Evolutionary conservation across 768 basidiomycete species (phyloP), one percentile per base, ranked within the genome.

Genomic region (Saitozyma podzolica): DNA sequence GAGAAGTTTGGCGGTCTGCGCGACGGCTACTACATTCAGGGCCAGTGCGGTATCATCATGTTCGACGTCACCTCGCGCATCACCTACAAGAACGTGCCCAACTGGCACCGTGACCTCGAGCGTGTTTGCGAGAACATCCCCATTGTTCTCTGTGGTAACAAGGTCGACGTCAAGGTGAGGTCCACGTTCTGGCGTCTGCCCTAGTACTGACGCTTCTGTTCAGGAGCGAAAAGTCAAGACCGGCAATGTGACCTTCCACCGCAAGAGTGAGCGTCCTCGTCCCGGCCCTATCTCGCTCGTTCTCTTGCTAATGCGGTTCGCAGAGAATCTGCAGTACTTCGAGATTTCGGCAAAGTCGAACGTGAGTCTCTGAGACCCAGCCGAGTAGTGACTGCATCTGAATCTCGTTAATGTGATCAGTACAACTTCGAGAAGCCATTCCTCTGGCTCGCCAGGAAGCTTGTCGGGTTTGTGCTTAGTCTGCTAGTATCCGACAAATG

Each of bases 351-450:
- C 96, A 58, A 99, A 99, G 83, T 97, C 94, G 51, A 99, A 99
- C 85, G 71, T 70, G 29, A 60, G 70, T 17, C 19, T 14, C 3
- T 58, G 17, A 40, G 16, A 8, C 19, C 8, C 16, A 13, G n/a
- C 10, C n/a, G 3, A 37, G 5, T 58, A n/a, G 29, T 29, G 29
- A 29, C 29, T 29, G 29, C 29, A 40, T 13, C 3, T 16, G 45
- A 16, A 37, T 54, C 37, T 57, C 52, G 51, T 53, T 41, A 54
- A 54, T n/a, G 13, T 59, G 9, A 49, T 8, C 56, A 70, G 68
- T 99, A 98, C 82, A 99, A 99, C 85, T 98, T 98, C 78, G 96
- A 99, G 83, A 97, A 97, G 81, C 96, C 96, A 54, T 98, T 99
- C 91, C 86, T 99, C 67, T 98, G 96, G 96, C 85, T 98, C 80